Evolutionary conservation across 352 stramenopile species (phyloP), one percentile per base, ranked within the genome.

Genomic region (Thraustochytrium striatum): DNA sequence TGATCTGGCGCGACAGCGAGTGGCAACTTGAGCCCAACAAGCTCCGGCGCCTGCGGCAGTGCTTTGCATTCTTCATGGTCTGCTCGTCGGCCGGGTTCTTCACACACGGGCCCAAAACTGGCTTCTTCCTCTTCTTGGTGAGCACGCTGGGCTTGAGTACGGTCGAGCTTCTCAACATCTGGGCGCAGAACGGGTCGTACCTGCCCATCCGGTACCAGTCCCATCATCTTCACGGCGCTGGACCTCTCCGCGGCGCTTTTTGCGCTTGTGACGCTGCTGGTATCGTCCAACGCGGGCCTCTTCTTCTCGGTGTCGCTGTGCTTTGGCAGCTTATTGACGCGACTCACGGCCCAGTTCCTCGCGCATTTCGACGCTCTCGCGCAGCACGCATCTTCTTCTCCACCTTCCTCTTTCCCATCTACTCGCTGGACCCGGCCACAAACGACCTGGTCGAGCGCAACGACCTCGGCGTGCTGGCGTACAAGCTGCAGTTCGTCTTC

Each of bases 361-460:
- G 3, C n/a, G 35, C 16, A 41, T 9, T 5, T 84, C 57, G 13
- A 57, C 33, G 2, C 16, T 82, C 8, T 55, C 70, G 16, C 11
- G 16, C 28, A 78, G 61, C 39, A 83, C 72, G 21, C 8, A 81
- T 92, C 47, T 95, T 92, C 78, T 92, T 91, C 72, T 92, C 90
- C 41, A 90, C 88, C 8, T 95, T 93, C 62, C 69, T 97, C 30
- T 94, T 97, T 50, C 92, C 92, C 9, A 86, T 93, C 2, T 97
- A 93, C 79, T 91, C 89, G 19, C 95, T 95, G 84, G 92, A 95
- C 58, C 88, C 92, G 1, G 90, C 89, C 80, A 93, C 87, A 9
- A 93, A 95, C 85, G 94, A 96, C 79, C 86, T 97, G 39, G 84
- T 92, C 43, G 89, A 96, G 57, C 88, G 95, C 75, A 96, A 87